Evolutionary conservation across 805 yeast genomes (phyloP), one percentile per base, ranked within the genome.

Genomic region (Blastobotrys chiropterorum): DNA sequence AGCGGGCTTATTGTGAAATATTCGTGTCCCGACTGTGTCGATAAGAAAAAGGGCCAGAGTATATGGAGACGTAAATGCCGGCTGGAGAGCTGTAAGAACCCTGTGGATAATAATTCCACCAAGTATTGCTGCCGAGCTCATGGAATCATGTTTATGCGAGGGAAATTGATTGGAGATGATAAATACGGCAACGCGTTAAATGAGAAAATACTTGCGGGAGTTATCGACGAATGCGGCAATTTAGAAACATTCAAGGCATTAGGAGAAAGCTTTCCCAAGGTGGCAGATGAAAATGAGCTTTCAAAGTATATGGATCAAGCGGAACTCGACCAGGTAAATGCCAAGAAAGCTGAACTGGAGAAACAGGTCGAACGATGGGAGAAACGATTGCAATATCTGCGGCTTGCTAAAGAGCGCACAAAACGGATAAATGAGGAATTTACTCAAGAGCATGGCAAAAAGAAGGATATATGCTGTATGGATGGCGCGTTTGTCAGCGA

Each of bases 11-110:
- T 89, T 8, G 73, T 78, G 46, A 76, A 77, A 50, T 90, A 77
- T 62, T 85, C 72, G 63, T 90, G 97, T 62, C 84, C 85, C 7
- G 80, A 81, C 53, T 90, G 97, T 65, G 30, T 38, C 1, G 14
- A 15, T 17, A 31, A 31, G 2, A 42, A 41, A 19, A 49, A 51
- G 42, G 59, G 59, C 22, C 38, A 46, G 2, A 38, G 58, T 26
- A 80, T 92, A 0, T 90, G 92, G 92, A 85, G 84, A 65, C 75
- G 85, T 41, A 85, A 85, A 61, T 90, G 97, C 64, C 73, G 92
- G 22, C 49, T 85, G 11, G 62, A 65, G 0, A 65, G 62, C 0
- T 90, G 97, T 62, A 74, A 60, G 47, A 70, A 74, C 40, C 84
- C 90, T 0, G 79, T 82, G 3, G 53, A 44, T 17, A 30, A 21